Percentiles rank a stretch among this genome's conserved stretches.
These are phyloP conservation scores for Sordariomycetes sp. DNA, from an alignment of 2,329 filamentous ascomycete genomes.

Conservation along the genomic window DNA sequence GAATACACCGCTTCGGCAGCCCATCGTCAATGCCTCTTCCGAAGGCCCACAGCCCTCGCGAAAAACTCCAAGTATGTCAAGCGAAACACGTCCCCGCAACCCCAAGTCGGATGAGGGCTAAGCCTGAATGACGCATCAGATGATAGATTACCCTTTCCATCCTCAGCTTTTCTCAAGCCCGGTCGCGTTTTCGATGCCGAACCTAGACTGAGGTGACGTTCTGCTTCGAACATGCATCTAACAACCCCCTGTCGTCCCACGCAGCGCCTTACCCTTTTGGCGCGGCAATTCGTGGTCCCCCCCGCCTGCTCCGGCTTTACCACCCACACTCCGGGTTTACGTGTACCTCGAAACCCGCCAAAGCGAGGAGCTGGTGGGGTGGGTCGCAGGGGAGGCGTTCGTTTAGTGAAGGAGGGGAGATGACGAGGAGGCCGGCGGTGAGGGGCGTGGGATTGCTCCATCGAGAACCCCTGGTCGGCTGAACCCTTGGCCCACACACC, in stretches of 20 bases:
- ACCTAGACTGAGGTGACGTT: not conserved
- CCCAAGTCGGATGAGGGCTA: too few relatives aligned
- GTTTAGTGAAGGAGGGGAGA: too few relatives aligned
- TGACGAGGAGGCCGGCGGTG: too few relatives aligned
- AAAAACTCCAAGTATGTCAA: too few relatives aligned
- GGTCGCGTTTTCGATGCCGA: not conserved
- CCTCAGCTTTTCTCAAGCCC: not conserved
- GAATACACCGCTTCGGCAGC: too few relatives aligned
- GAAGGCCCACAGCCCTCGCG: too few relatives aligned
- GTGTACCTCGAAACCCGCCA: not conserved
- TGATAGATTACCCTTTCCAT: not conserved
- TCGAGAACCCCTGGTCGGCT: not conserved
- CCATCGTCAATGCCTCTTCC: too few relatives aligned
- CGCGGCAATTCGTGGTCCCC: not conserved
- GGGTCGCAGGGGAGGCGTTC: not conserved
- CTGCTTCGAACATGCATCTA: not conserved
- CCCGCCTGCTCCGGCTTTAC: not conserved
- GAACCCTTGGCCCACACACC: not conserved
- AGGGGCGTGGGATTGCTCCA: too few relatives aligned
- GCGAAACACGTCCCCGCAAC: too few relatives aligned
- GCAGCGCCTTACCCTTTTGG: too few relatives aligned
- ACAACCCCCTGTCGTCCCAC: too few relatives aligned
- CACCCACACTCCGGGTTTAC: not conserved
- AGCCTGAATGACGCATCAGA: not conserved
- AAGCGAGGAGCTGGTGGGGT: not conserved